Conservation (phyloP, 495 filamentous ascomycete genomes). For the Aspergillus bertholletiae region DNA sequence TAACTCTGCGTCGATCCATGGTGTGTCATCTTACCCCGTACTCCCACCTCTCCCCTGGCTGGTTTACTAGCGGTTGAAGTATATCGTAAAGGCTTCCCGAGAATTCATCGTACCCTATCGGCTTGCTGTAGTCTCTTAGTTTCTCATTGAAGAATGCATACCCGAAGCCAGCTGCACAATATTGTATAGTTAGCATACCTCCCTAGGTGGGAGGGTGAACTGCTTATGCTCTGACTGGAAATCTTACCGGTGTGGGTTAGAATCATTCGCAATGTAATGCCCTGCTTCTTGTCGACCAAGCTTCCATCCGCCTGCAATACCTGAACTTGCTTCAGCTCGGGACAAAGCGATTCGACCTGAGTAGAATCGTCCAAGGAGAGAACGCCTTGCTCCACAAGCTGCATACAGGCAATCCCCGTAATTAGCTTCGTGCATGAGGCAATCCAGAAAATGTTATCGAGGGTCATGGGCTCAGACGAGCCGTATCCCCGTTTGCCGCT, state of each 20-base stretch:
- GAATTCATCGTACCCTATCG: slow-evolving; percentile 54
- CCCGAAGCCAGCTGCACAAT: slow-evolving; percentile 43
- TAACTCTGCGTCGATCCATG: not conserved
- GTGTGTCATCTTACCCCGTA: slow-evolving; percentile 39
- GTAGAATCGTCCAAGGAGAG: slow-evolving; percentile 46
- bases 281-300: slow-evolving; percentile 48
- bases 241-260: slow-evolving; percentile 28
- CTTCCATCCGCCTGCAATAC: slow-evolving; percentile 44
- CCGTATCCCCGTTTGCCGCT: too few species aligned
- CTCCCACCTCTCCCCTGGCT: slow-evolving; percentile 55
- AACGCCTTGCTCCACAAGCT: slow-evolving; percentile 54
- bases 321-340: slow-evolving; percentile 48
- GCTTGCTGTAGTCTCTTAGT: slow-evolving; percentile 41
- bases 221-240: too few species aligned
- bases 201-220: too few species aligned
- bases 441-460: too few species aligned
- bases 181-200: too few species aligned
- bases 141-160: slow-evolving; percentile 55
- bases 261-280: slow-evolving; percentile 58
- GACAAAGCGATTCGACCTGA: slow-evolving; percentile 42
- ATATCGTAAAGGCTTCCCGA: slow-evolving; percentile 42
- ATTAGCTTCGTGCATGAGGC: slow-evolving; percentile 54
- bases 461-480: too few species aligned
- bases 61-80: slow-evolving; percentile 46
- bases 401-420: slow-evolving; percentile 55